Evolutionary conservation across 2,329 filamentous ascomycete genomes (phyloP).

Genomic region (Canariomyces notabilis): DNA sequence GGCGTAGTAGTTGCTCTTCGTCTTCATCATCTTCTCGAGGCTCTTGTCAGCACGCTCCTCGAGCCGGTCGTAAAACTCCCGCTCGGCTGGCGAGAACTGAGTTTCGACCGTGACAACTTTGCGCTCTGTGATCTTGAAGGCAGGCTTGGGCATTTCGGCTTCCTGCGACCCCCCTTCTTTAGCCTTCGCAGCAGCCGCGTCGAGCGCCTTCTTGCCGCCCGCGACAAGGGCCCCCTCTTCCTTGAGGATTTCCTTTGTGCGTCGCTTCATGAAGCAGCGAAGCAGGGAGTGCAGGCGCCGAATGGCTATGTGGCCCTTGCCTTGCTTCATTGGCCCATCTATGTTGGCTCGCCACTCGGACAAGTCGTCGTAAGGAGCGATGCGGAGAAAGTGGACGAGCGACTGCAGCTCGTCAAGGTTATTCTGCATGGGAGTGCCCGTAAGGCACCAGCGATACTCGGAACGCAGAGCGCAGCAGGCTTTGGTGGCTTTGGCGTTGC

Average conservation of each 20-base stretch:
- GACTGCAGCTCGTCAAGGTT: constrained; percentile 95
- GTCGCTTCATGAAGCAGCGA: constrained; percentile 95
- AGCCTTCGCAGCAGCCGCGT: constrained; percentile 35
- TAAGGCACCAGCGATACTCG: constrained; percentile 93
- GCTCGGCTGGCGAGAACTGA: constrained; percentile 73
- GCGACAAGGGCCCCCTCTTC: constrained; percentile 75
- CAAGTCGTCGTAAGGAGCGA: constrained; percentile 85
- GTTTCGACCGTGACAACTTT: constrained; percentile 78
- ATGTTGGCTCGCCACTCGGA: constrained; percentile 89
- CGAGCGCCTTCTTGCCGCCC: constrained; percentile 56
- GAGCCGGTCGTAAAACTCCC: constrained; percentile 78
- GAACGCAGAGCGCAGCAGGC: constrained; percentile 80
- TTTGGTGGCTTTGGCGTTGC: constrained; percentile 91
- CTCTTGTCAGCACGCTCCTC: constrained; percentile 81
- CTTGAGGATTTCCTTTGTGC: constrained; percentile 95
- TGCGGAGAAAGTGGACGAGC: constrained; percentile 84
- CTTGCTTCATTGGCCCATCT: constrained; percentile 81
- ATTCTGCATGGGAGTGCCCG: constrained; percentile 96
- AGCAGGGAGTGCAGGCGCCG: constrained; percentile 77
- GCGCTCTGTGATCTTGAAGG: constrained; percentile 87
- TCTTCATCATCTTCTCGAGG: constrained; percentile 82
- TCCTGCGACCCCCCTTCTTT: constrained; percentile 43
- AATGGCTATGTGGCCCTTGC: constrained; percentile 84
- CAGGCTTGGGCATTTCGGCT: constrained; percentile 46
- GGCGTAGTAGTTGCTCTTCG: constrained; percentile 83